These are phyloP conservation scores for Pyrenochaeta sp. DNA, from an alignment of 2,329 filamentous ascomycete species.

Conservation along the genomic window DNA sequence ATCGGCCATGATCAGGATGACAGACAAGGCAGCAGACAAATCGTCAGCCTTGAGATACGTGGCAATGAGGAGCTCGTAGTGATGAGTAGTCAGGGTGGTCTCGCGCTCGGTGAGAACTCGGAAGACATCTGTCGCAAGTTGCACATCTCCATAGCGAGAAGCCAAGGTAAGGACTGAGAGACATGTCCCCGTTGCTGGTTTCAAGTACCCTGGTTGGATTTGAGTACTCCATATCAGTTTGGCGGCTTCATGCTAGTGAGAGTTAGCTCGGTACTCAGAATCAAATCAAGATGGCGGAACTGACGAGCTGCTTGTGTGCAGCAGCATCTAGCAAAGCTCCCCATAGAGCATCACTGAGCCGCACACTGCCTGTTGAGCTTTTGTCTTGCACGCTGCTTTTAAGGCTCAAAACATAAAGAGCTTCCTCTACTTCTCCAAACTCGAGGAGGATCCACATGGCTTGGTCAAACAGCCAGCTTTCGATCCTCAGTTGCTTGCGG, in stretches of 20 bases:
- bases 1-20: slow-evolving; percentile 76
- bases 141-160: slow-evolving; percentile 70
- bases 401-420: slow-evolving; percentile 68
- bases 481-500: slow-evolving; percentile 61
- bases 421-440: slow-evolving; percentile 77
- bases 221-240: slow-evolving; percentile 74
- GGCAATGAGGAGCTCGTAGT: slow-evolving; percentile 82
- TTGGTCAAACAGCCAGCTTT: slow-evolving; percentile 79
- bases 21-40: slow-evolving; percentile 69
- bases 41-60: slow-evolving; percentile 70
- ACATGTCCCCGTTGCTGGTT: slow-evolving; percentile 70
- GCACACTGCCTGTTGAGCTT: slow-evolving; percentile 25
- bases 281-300: slow-evolving; percentile 6
- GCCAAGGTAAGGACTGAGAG: slow-evolving; percentile 76
- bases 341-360: slow-evolving; percentile 67
- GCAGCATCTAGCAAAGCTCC: slow-evolving; percentile 78
- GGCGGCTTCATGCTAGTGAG: slow-evolving; percentile 65
- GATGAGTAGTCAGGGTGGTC: slow-evolving; percentile 66
- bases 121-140: slow-evolving; percentile 75
- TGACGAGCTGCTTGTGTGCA: slow-evolving; percentile 65
- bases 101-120: slow-evolving; percentile 67
- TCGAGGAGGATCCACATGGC: slow-evolving; percentile 77
- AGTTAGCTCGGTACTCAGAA: slow-evolving; percentile 10
- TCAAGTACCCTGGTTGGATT: slow-evolving; percentile 66
- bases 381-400: slow-evolving; percentile 40